A percentile compares a stretch with the other conserved stretches of the same genome.
phyloP scores from a whole-genome alignment of 2,329 filamentous ascomycete genomes.

The Ilyonectria destructans region DNA sequence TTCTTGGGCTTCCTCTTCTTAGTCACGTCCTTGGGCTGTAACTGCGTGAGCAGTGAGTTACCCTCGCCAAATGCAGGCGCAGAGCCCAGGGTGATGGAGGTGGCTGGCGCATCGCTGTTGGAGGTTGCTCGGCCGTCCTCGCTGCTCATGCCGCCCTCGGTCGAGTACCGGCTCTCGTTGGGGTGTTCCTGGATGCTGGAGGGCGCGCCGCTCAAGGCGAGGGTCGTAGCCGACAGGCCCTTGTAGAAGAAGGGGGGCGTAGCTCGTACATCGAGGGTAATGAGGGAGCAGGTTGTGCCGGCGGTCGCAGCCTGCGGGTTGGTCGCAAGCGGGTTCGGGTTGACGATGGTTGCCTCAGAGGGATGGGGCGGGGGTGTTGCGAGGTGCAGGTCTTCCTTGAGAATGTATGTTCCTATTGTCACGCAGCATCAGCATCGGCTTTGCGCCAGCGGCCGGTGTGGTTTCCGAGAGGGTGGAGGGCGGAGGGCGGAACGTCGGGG shows the following conservation, averaged over 20 bases:
- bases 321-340: conserved; percentile 92
- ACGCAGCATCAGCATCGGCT: conserved; percentile 28
- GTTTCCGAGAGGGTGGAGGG: neutral
- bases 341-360: conserved; percentile 89
- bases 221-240: conserved; percentile 66
- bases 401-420: conserved; percentile 83
- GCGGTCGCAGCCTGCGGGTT: conserved; percentile 86
- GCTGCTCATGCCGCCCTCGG: conserved; percentile 72
- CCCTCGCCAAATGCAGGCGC: conserved; percentile 88
- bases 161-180: conserved; percentile 73
- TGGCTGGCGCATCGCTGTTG: conserved; percentile 65
- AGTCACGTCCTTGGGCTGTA: conserved; percentile 78
- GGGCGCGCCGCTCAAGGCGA: conserved; percentile 61
- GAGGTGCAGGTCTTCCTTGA: conserved; percentile 92
- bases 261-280: conserved; percentile 78
- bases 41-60: conserved; percentile 80
- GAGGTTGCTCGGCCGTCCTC: conserved; percentile 71
- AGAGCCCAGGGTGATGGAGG: conserved; percentile 59
- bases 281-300: conserved; percentile 87
- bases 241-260: conserved; percentile 70
- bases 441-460: neutral
- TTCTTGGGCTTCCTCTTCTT: conserved; percentile 97
- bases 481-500: neutral
- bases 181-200: conserved; percentile 75
- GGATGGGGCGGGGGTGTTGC: conserved; percentile 96